A percentile compares a stretch with the other conserved stretches of the same genome.
Conservation (phyloP, 2,329 filamentous ascomycete species). For the Stromatinia cepivora region DNA sequence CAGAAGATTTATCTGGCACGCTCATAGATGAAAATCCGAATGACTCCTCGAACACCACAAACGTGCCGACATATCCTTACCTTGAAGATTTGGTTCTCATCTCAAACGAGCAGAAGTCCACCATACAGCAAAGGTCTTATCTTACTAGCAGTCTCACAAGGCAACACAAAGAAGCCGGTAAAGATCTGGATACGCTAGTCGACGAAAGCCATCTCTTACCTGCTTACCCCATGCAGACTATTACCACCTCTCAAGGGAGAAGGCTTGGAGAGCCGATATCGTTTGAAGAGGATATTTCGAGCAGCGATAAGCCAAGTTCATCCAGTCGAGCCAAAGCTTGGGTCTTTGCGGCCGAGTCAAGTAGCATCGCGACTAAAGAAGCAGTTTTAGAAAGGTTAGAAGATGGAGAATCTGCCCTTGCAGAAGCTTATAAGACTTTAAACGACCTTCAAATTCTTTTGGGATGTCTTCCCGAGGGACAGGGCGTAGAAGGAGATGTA, state of each 20-base stretch:
- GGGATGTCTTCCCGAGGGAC: slow-evolving; percentile 37
- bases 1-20: slow-evolving; percentile 4
- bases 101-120: slow-evolving; percentile 56
- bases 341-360: slow-evolving; percentile 60
- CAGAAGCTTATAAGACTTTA: slow-evolving; percentile 52
- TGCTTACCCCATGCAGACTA: slow-evolving; percentile 48
- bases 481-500: slow-evolving; percentile 13
- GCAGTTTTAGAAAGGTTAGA: slow-evolving; percentile 60
- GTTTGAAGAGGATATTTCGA: slow-evolving; percentile 48
- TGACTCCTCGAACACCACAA: slow-evolving; percentile 17
- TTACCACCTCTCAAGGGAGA: slow-evolving; percentile 29
- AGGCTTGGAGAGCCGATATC: slow-evolving; percentile 43
- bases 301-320: slow-evolving; percentile 45
- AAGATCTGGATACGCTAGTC: slow-evolving; percentile 54
- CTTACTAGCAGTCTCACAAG: slow-evolving; percentile 52
- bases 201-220: slow-evolving; percentile 64
- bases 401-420: slow-evolving; percentile 56
- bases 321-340: slow-evolving; percentile 54
- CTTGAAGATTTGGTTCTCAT: slow-evolving; percentile 54
- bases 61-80: slow-evolving; percentile 52
- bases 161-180: slow-evolving; percentile 52
- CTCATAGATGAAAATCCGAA: slow-evolving; percentile 10
- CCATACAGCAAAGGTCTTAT: slow-evolving; percentile 60
- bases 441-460: slow-evolving; percentile 53
- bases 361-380: slow-evolving; percentile 60